Evolutionary conservation across 1,139 yeast species (phyloP).

Genomic region (Hyphopichia burtonii): DNA sequence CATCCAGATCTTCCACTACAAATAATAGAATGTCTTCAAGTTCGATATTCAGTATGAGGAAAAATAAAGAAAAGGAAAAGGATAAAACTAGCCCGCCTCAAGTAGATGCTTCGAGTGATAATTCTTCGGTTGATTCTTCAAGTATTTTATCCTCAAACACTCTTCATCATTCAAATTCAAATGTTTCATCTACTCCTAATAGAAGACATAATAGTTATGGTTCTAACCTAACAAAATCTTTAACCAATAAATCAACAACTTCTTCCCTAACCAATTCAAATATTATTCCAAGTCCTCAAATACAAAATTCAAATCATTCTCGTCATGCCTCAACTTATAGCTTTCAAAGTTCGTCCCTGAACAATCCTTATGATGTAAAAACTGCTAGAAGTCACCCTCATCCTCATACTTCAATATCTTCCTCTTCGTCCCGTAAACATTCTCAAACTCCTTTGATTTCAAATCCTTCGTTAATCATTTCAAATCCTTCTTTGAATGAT

Average conservation of each 20-base stretch:
- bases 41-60: slow-evolving; percentile 39
- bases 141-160: slow-evolving; percentile 16
- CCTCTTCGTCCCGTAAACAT: slow-evolving; percentile 15
- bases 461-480: slow-evolving; percentile 26
- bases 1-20: slow-evolving; percentile 4
- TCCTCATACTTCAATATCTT: slow-evolving; percentile 3
- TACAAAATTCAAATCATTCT: slow-evolving; percentile 33
- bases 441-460: slow-evolving; percentile 29
- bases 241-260: slow-evolving; percentile 13
- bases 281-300: slow-evolving; percentile 32
- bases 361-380: slow-evolving; percentile 32
- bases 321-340: slow-evolving; percentile 44
- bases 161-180: not conserved
- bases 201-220: slow-evolving; percentile 4
- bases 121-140: slow-evolving; percentile 35
- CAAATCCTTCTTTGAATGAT: slow-evolving; percentile 16
- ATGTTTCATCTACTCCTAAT: slow-evolving; percentile 3
- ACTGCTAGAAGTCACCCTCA: slow-evolving; percentile 11
- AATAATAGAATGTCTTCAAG: slow-evolving; percentile 34
- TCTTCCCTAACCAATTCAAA: slow-evolving; percentile 11
- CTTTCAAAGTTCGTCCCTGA: slow-evolving; percentile 18
- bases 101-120: slow-evolving; percentile 30
- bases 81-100: slow-evolving; percentile 1
- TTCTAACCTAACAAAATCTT: slow-evolving; percentile 1
- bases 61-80: slow-evolving; percentile 17